Conservation (phyloP, 495 filamentous ascomycete genomes). For the Cercophora samala region DNA sequence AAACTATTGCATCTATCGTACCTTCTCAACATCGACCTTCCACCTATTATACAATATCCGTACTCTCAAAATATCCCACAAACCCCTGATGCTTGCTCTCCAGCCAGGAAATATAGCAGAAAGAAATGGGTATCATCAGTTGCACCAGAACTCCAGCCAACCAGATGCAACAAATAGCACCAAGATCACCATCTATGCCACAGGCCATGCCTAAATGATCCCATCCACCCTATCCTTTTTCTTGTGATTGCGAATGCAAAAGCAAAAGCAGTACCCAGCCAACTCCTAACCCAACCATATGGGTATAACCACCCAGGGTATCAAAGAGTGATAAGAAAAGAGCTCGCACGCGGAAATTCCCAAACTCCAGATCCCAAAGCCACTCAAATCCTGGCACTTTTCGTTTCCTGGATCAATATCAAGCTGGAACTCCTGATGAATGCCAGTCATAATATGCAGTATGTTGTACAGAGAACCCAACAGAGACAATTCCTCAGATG, state of each 20-base stretch:
- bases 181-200: background rate
- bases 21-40: background rate
- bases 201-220: background rate
- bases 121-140: background rate
- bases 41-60: background rate
- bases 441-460: background rate
- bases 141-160: background rate
- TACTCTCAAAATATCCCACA: background rate
- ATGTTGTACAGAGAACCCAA: background rate
- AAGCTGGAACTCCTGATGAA: background rate
- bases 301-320: background rate
- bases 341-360: background rate
- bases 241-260: background rate
- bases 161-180: background rate
- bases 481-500: background rate
- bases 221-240: background rate
- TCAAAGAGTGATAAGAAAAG: background rate
- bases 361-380: background rate
- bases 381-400: background rate
- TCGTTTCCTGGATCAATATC: background rate
- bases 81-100: background rate
- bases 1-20: too few relatives aligned
- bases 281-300: background rate
- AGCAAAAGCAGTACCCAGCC: background rate
- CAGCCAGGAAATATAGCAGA: background rate